A percentile compares a stretch with the other conserved stretches of the same genome.
phyloP scores from a whole-genome alignment of 306 rosid genomes.

The Glycyrrhiza uralensis region DNA sequence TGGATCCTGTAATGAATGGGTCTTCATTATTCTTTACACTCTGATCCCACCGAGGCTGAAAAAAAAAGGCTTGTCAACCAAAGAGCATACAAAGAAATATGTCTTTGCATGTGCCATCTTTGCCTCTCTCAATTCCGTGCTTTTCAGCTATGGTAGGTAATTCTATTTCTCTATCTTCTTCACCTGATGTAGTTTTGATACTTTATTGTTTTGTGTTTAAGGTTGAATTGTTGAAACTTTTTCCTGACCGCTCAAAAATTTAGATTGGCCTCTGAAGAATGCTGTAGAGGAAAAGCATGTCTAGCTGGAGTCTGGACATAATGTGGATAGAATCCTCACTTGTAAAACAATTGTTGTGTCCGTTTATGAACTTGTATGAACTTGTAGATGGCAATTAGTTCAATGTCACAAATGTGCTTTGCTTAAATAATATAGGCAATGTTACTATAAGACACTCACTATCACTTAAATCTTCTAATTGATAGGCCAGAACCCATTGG shows the following conservation, averaged over 20 bases:
- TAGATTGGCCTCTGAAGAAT: background rate
- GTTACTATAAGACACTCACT: background rate
- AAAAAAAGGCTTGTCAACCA: slow-evolving; percentile 16
- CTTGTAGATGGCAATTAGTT: background rate
- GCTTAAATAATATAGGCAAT: slow-evolving; percentile 4
- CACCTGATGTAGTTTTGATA: background rate
- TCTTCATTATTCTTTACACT: no score
- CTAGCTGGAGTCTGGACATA: background rate
- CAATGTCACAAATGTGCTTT: background rate
- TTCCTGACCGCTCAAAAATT: background rate
- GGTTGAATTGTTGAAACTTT: slow-evolving; percentile 14
- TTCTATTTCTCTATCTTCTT: slow-evolving; percentile 19
- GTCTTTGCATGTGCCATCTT: slow-evolving; percentile 53
- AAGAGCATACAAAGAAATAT: slow-evolving; percentile 31
- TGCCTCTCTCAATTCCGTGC: slow-evolving; percentile 73
- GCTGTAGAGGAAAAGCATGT: background rate
- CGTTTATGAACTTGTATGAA: no score
- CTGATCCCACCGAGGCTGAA: slow-evolving; percentile 32
- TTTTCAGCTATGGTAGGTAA: slow-evolving; percentile 71
- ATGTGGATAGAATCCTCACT: slow-evolving; percentile 1
- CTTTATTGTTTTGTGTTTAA: background rate
- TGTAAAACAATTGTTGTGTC: background rate
- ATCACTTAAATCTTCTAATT: background rate
- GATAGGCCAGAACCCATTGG: background rate
- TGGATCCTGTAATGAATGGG: no score